Evolutionary conservation across 2,329 filamentous ascomycete species (phyloP).

Genomic region (Trichophyton equinum): DNA sequence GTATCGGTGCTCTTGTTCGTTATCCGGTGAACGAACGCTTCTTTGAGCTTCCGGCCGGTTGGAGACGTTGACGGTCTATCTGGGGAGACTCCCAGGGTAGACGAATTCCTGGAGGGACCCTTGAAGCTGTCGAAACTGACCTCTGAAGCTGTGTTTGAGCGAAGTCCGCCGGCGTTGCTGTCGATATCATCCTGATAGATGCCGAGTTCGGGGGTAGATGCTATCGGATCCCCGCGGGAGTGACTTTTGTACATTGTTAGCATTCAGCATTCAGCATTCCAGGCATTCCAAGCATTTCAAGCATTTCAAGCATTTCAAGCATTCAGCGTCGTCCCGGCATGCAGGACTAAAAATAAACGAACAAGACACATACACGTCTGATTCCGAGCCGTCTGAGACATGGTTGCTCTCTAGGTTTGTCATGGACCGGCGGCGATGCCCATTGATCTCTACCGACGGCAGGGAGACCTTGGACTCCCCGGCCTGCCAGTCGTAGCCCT

Average conservation of each 20-base stretch:
- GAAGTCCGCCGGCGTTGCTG: not conserved
- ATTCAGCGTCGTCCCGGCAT: not conserved
- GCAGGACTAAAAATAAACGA: constrained; percentile 4
- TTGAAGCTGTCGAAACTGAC: not conserved
- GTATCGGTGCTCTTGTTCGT: constrained; percentile 42
- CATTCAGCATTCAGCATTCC: not conserved
- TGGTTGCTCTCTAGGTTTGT: constrained; percentile 25
- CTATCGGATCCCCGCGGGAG: not conserved
- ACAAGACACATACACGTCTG: constrained; percentile 28
- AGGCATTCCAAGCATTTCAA: too few relatives aligned
- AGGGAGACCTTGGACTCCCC: constrained; percentile 8
- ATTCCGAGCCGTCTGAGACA: constrained; percentile 40
- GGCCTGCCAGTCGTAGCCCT: constrained; percentile 5
- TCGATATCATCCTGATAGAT: not conserved
- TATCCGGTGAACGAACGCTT: constrained; percentile 47
- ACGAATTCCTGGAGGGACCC: not conserved
- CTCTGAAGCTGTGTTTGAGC: not conserved
- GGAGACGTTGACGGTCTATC: constrained; percentile 32
- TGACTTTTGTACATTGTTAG: not conserved
- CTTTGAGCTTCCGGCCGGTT: constrained; percentile 57
- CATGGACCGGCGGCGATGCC: constrained; percentile 20
- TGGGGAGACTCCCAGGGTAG: constrained; percentile 3
- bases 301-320: too few relatives aligned
- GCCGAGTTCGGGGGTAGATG: not conserved
- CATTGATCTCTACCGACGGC: constrained; percentile 15